Percentiles rank a stretch among this genome's conserved stretches.
These are phyloP conservation scores for Debaryomyces singareniensis DNA, from an alignment of 1,139 yeast species.

Conservation along the genomic window DNA sequence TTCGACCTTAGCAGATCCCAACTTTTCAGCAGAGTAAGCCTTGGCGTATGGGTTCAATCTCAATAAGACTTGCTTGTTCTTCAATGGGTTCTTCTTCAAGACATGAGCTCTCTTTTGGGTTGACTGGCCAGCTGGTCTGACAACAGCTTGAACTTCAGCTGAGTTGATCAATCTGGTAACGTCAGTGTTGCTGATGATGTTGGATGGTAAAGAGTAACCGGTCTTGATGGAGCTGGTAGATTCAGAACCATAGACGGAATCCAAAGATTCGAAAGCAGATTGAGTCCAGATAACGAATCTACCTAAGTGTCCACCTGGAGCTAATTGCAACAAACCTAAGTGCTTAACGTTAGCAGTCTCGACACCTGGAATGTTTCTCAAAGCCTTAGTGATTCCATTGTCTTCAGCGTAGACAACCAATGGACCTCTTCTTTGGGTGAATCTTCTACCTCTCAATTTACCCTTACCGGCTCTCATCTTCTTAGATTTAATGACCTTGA, in stretches of 20 bases:
- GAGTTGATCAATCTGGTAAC: constrained; percentile 97
- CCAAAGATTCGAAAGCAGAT: constrained; percentile 95
- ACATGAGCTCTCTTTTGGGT: constrained; percentile 92
- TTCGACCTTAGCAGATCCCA: constrained; percentile 79
- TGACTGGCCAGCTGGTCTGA: constrained; percentile 94
- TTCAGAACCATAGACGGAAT: constrained; percentile 95
- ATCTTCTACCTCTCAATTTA: constrained; percentile 99
- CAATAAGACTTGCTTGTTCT: constrained; percentile 97
- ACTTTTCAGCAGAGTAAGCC: constrained; percentile 88
- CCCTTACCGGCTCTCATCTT: constrained; percentile 99
- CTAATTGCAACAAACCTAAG: constrained; percentile 95
- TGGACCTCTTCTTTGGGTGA: constrained; percentile 99
- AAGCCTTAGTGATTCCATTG: constrained; percentile 96
- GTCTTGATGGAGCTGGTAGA: constrained; percentile 79
- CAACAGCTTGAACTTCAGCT: constrained; percentile 96
- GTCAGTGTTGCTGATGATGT: constrained; percentile 94
- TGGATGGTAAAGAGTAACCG: constrained; percentile 87
- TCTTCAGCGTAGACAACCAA: constrained; percentile 97
- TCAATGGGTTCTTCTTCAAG: constrained; percentile 99
- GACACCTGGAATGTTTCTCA: constrained; percentile 99
- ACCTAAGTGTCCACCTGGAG: constrained; percentile 99
- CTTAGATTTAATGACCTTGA: constrained; percentile 98
- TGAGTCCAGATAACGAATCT: constrained; percentile 99
- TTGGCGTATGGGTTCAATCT: constrained; percentile 99
- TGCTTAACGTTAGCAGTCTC: constrained; percentile 92